A percentile compares a stretch with the other conserved stretches of the same genome.
These are phyloP conservation scores for Colletotrichum destructivum DNA, from an alignment of 2,329 filamentous ascomycete genomes.

Conservation along the genomic window DNA sequence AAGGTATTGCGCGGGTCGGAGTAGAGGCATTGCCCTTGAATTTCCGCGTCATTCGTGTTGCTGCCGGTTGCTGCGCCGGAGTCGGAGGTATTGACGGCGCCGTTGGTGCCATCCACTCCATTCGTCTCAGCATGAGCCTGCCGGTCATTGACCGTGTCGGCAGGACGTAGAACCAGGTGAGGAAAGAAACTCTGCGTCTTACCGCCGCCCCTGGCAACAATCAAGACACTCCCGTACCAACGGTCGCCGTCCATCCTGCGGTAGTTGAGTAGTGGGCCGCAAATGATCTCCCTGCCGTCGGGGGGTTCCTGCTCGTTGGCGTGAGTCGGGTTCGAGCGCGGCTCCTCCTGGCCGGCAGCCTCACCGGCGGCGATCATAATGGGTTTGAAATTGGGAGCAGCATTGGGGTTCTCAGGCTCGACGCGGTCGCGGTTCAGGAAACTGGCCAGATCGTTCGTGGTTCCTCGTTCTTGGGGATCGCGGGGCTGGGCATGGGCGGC, in stretches of 20 bases:
- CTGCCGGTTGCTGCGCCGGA: conserved; percentile 48
- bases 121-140: conserved; percentile 45
- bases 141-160: conserved; percentile 49
- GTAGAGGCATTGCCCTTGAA: conserved; percentile 75
- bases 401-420: conserved; percentile 55
- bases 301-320: conserved; percentile 44
- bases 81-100: conserved; percentile 50
- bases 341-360: conserved; percentile 49
- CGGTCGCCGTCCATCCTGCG: conserved; percentile 76
- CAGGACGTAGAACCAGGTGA: conserved; percentile 67
- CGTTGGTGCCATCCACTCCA: conserved; percentile 48
- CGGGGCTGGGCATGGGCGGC: conserved; percentile 52
- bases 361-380: conserved; percentile 63
- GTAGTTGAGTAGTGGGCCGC: conserved; percentile 85
- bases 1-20: conserved; percentile 82
- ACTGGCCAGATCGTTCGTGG: conserved; percentile 66
- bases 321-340: conserved; percentile 37
- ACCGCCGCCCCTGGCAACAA: conserved; percentile 83
- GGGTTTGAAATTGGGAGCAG: conserved; percentile 60
- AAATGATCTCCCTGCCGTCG: conserved; percentile 74
- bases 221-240: conserved; percentile 89
- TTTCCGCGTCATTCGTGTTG: conserved; percentile 29
- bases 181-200: conserved; percentile 72
- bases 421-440: conserved; percentile 71
- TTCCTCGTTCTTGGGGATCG: conserved; percentile 58